phyloP scores from a whole-genome alignment of 768 basidiomycete genomes.

The Leccinum broughii region DNA sequence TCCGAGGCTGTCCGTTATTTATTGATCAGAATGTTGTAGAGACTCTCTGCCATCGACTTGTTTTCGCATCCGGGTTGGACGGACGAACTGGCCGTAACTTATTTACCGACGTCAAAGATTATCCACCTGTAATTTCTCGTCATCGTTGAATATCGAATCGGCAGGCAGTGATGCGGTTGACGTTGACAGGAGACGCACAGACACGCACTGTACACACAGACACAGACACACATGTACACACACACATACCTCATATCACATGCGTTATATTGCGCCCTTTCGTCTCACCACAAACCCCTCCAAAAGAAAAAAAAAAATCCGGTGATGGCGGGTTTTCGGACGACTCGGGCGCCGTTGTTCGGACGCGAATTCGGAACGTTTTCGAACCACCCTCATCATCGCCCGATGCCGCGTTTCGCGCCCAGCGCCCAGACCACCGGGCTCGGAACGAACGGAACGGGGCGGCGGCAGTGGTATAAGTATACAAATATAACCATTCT shows the following conservation, averaged over 20 bases:
- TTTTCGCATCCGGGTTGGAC: slow-evolving; percentile 17
- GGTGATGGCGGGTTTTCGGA: not conserved
- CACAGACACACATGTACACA: not conserved
- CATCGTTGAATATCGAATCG: not conserved
- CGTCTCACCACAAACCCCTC: not conserved
- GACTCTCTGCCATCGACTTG: slow-evolving; percentile 12
- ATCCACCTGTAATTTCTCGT: slow-evolving; percentile 14
- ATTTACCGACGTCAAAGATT: slow-evolving; percentile 18
- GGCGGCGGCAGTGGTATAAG: not conserved
- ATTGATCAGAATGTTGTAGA: slow-evolving; percentile 23
- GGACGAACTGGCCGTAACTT: slow-evolving; percentile 4
- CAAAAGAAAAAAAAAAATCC: not conserved
- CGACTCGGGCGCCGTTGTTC: slow-evolving; percentile 1
- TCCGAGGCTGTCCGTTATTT: slow-evolving; percentile 6
- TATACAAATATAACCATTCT: slow-evolving; percentile 1
- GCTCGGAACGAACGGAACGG: not conserved
- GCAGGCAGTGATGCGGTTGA: not conserved
- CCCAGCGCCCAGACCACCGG: not conserved
- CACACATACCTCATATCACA: not conserved
- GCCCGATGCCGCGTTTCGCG: not conserved
- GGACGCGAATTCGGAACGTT: not conserved
- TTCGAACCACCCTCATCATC: not conserved
- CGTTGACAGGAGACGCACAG: not conserved
- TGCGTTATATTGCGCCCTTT: not conserved
- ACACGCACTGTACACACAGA: not conserved